These are phyloP conservation scores for Cynara cardunculus DNA, from an alignment of 129 eudicot genomes.

Conservation along the genomic window DNA sequence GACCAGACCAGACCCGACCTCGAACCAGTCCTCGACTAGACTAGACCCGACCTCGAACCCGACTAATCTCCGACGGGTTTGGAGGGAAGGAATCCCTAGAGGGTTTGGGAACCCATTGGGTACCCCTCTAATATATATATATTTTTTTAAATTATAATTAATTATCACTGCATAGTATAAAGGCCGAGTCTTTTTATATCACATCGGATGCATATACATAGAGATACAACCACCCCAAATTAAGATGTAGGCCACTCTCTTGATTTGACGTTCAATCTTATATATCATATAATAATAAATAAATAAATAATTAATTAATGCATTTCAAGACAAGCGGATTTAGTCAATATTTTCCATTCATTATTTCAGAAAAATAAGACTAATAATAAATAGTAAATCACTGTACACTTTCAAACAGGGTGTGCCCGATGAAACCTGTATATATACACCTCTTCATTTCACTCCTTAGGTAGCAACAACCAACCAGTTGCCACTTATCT, in stretches of 20 bases:
- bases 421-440: constrained; percentile 28
- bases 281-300: not conserved
- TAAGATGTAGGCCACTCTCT: not conserved
- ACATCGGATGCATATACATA: not conserved
- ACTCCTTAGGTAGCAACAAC: constrained; percentile 25
- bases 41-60: no score
- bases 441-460: constrained; percentile 8
- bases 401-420: constrained; percentile 20
- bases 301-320: not conserved
- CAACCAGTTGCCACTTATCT: constrained; percentile 20
- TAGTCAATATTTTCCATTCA: constrained; percentile 19
- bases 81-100: no score
- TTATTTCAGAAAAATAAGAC: not conserved
- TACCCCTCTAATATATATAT: no score
- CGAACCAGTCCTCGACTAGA: no score
- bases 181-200: not conserved
- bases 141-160: no score
- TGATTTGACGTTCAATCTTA: not conserved
- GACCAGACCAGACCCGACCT: no score
- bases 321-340: not conserved
- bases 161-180: no score
- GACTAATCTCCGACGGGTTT: no score
- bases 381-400: not conserved
- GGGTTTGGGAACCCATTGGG: no score
- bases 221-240: not conserved